These are phyloP conservation scores for Metrosideros polymorpha DNA, from an alignment of 441 rosid species.

Conservation along the genomic window DNA sequence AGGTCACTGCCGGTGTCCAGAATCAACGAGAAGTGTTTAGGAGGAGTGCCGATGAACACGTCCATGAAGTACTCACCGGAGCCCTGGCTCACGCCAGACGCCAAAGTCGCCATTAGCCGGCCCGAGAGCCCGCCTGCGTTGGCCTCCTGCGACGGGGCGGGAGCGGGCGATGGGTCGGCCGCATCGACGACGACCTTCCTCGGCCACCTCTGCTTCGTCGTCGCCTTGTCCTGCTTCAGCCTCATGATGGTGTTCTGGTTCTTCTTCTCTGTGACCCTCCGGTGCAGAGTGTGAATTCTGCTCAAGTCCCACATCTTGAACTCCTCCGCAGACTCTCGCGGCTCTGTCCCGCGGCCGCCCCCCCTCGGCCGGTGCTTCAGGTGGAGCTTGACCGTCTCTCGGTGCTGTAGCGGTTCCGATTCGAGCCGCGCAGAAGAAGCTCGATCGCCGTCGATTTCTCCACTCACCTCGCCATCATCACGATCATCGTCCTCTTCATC, in stretches of 20 bases:
- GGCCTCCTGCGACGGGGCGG: not conserved
- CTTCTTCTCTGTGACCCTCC: slow-evolving; percentile 55
- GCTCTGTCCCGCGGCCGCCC: slow-evolving; percentile 13
- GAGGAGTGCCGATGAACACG: slow-evolving; percentile 82
- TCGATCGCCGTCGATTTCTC: not conserved
- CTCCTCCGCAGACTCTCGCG: slow-evolving; percentile 34
- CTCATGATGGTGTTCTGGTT: slow-evolving; percentile 48
- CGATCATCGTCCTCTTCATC: not conserved
- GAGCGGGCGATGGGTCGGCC: slow-evolving; percentile 11
- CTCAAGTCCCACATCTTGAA: slow-evolving; percentile 51
- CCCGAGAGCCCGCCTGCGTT: not conserved
- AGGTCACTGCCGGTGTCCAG: slow-evolving; percentile 94
- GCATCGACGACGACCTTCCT: not conserved
- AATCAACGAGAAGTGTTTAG: slow-evolving; percentile 79
- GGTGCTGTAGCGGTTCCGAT: not conserved
- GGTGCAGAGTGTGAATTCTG: slow-evolving; percentile 65
- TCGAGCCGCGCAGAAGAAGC: not conserved
- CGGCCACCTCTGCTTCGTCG: not conserved
- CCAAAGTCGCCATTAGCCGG: not conserved
- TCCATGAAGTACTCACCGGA: slow-evolving; percentile 91
- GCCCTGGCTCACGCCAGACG: not conserved
- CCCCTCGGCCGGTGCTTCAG: slow-evolving; percentile 40
- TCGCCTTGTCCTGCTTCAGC: slow-evolving; percentile 14
- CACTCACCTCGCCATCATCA: slow-evolving; percentile 3
- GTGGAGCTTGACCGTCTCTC: slow-evolving; percentile 54